Conservation (phyloP, 208 protist genomes). For the Leishmania major region DNA sequence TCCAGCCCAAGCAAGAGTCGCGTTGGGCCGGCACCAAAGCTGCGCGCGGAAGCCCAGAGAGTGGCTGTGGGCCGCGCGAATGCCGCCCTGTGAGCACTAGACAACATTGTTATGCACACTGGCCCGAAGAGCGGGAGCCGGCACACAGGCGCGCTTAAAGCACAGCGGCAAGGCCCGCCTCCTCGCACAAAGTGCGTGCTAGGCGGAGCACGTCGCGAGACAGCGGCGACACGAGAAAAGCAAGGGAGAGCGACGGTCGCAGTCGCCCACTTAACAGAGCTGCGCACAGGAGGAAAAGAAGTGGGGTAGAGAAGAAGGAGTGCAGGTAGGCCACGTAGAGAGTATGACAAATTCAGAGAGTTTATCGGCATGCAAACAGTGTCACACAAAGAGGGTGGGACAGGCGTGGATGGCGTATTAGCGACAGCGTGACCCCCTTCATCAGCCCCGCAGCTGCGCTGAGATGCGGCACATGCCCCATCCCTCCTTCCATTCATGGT, state of each 20-base stretch:
- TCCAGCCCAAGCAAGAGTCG: constrained; percentile 54
- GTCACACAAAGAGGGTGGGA: background rate
- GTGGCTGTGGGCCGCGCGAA: background rate
- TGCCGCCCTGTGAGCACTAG: background rate
- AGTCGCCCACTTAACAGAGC: background rate
- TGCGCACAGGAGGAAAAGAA: background rate
- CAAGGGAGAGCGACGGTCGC: background rate
- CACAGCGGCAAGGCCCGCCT: background rate
- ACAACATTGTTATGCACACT: background rate
- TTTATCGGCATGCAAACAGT: background rate
- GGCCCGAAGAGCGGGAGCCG: background rate
- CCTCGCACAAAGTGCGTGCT: background rate
- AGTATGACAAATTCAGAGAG: background rate
- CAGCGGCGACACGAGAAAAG: background rate
- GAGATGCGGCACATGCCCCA: background rate
- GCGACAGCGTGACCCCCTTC: background rate
- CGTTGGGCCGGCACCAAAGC: constrained; percentile 35
- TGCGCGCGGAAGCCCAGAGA: background rate
- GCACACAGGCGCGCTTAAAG: background rate
- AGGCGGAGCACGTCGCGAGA: background rate
- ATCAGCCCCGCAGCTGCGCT: background rate
- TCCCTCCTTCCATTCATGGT: background rate
- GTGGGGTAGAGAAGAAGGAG: background rate
- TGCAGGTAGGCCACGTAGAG: background rate
- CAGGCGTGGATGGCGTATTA: background rate